These are phyloP conservation scores for Draba incana DNA, from an alignment of 345 rosid genomes.

Conservation along the genomic window DNA sequence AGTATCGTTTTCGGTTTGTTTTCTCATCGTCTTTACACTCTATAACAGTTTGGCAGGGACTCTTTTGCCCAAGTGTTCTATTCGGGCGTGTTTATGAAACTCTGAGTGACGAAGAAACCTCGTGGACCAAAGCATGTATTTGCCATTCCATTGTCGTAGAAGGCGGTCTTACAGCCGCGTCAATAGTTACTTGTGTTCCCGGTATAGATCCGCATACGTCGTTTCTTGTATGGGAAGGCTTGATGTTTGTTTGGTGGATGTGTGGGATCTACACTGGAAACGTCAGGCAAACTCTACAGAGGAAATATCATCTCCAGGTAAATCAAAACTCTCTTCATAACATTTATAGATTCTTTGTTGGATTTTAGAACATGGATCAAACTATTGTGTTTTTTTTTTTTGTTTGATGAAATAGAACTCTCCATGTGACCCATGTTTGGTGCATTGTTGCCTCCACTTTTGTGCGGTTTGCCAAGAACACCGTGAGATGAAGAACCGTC, in stretches of 20 bases:
- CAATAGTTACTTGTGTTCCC: slow-evolving; percentile 63
- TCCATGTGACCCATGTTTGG: slow-evolving; percentile 84
- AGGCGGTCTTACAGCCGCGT: slow-evolving; percentile 83
- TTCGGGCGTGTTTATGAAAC: slow-evolving; percentile 86
- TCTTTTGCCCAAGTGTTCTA: slow-evolving; percentile 89
- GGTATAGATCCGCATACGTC: slow-evolving; percentile 79
- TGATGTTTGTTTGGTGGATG: slow-evolving; percentile 98
- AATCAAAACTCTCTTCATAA: no score
- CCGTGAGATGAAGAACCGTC: slow-evolving; percentile 82
- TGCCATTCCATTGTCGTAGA: slow-evolving; percentile 85
- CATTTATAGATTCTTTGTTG: not conserved
- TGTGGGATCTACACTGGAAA: slow-evolving; percentile 96
- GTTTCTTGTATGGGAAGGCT: slow-evolving; percentile 84
- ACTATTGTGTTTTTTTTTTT: slow-evolving; percentile 30
- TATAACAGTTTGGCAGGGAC: slow-evolving; percentile 78
- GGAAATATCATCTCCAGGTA: slow-evolving; percentile 92
- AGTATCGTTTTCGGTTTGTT: no score
- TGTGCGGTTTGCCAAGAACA: slow-evolving; percentile 86
- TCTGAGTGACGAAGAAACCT: slow-evolving; percentile 79
- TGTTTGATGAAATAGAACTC: slow-evolving; percentile 61
- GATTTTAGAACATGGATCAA: not conserved
- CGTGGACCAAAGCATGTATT: slow-evolving; percentile 82
- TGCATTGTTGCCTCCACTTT: slow-evolving; percentile 73
- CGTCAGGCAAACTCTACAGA: slow-evolving; percentile 74
- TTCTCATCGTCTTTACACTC: not conserved